Conservation (phyloP, 2,329 filamentous ascomycete genomes). For the Geosmithia flava region DNA sequence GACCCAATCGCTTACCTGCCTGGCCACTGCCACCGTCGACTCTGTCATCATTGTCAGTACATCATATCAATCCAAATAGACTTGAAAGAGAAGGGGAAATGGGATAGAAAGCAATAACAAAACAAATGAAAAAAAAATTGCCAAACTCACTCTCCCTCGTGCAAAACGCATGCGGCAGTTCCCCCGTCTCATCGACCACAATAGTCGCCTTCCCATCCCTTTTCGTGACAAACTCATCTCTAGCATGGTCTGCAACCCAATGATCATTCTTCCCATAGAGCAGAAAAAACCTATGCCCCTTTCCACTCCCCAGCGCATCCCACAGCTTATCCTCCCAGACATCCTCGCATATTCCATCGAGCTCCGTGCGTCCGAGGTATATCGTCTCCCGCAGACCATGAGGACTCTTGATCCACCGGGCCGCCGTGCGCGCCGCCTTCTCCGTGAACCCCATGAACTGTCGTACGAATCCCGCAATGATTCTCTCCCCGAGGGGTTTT, state of each 20-base stretch:
- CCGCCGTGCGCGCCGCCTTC: slow-evolving; percentile 35
- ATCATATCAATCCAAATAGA: not conserved
- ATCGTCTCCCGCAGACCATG: slow-evolving; percentile 49
- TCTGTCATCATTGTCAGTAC: slow-evolving; percentile 4
- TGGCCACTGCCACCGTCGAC: slow-evolving; percentile 15
- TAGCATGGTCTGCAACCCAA: slow-evolving; percentile 45
- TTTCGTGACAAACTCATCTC: slow-evolving; percentile 42
- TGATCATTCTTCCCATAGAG: slow-evolving; percentile 49
- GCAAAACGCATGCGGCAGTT: slow-evolving; percentile 50
- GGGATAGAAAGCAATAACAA: not conserved
- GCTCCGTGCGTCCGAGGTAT: slow-evolving; percentile 46
- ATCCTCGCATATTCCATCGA: slow-evolving; percentile 45
- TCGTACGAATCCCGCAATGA: slow-evolving; percentile 29
- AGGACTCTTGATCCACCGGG: slow-evolving; percentile 39
- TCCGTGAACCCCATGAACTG: slow-evolving; percentile 32
- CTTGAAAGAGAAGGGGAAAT: slow-evolving; percentile 1
- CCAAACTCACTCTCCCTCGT: slow-evolving; percentile 21
- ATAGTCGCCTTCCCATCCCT: slow-evolving; percentile 31
- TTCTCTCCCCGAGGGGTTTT: slow-evolving; percentile 21
- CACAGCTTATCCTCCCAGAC: slow-evolving; percentile 48
- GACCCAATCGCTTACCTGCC: slow-evolving; percentile 15
- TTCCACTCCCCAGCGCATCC: slow-evolving; percentile 13
- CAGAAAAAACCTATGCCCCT: slow-evolving; percentile 39
- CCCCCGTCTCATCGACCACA: slow-evolving; percentile 36
- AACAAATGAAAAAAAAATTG: not conserved